A percentile compares a stretch with the other conserved stretches of the same genome.
These are phyloP conservation scores for Caloboletus firmus DNA, from an alignment of 1,284 basidiomycete genomes.

Conservation along the genomic window DNA sequence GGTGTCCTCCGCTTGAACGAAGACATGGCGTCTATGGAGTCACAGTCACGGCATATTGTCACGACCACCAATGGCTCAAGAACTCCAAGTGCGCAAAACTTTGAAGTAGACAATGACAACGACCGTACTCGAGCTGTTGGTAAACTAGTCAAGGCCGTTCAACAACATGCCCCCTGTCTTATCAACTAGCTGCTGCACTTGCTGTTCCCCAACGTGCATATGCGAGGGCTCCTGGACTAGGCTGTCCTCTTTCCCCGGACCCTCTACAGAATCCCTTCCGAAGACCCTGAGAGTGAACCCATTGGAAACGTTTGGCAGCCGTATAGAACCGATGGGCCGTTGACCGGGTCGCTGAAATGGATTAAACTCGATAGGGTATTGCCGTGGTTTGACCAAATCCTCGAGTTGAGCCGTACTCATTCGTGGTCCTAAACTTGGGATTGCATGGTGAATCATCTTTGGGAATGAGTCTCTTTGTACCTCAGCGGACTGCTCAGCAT, in stretches of 20 bases:
- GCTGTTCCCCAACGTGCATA: not conserved
- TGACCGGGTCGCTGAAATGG: constrained; percentile 43
- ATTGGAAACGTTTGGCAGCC: constrained; percentile 39
- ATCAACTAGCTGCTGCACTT: constrained; percentile 14
- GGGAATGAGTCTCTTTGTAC: constrained; percentile 32
- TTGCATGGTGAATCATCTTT: constrained; percentile 27
- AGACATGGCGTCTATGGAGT: constrained; percentile 51
- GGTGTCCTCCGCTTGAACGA: constrained; percentile 78
- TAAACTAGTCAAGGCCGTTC: constrained; percentile 30
- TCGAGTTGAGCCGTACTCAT: constrained; percentile 26
- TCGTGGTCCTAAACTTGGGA: constrained; percentile 25
- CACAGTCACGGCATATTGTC: constrained; percentile 19
- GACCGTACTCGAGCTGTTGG: not conserved
- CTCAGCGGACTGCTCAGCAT: constrained; percentile 42
- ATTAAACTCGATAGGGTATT: constrained; percentile 38
- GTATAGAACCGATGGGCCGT: constrained; percentile 30
- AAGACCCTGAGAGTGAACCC: constrained; percentile 40
- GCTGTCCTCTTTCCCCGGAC: not conserved
- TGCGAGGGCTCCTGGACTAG: not conserved
- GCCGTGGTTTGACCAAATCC: constrained; percentile 26
- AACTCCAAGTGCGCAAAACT: not conserved
- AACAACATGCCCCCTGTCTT: constrained; percentile 21
- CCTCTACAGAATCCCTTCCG: constrained; percentile 21
- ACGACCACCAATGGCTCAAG: not conserved
- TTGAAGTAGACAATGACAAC: not conserved